phyloP scores from a whole-genome alignment of 441 rosid genomes.

The Erodium texanum region DNA sequence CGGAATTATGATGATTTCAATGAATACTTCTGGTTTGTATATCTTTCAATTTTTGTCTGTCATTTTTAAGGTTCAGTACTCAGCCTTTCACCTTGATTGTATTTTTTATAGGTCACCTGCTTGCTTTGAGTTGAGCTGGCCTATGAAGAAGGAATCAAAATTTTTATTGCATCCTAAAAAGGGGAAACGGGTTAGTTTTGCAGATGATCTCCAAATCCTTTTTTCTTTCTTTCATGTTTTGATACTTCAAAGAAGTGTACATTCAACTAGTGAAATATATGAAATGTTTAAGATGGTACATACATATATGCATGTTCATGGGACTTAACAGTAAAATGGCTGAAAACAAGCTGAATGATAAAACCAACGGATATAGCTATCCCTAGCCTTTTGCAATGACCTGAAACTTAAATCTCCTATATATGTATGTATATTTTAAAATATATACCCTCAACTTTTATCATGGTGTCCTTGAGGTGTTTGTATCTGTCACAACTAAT shows the following conservation, averaged over 20 bases:
- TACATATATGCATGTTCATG: not conserved
- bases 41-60: conserved; percentile 15
- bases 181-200: conserved; percentile 66
- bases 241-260: not conserved
- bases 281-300: not conserved
- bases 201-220: conserved; percentile 7
- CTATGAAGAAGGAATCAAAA: conserved; percentile 48
- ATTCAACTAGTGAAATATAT: not conserved
- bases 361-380: not conserved
- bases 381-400: not conserved
- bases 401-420: not conserved
- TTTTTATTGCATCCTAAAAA: conserved; percentile 51
- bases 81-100: conserved; percentile 13
- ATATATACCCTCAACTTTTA: not conserved
- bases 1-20: conserved; percentile 99
- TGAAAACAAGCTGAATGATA: not conserved
- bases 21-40: conserved; percentile 90
- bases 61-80: conserved; percentile 11
- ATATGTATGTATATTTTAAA: not conserved
- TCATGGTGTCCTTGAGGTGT: not conserved
- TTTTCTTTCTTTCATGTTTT: conserved; percentile 6
- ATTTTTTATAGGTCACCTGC: conserved; percentile 65
- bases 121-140: conserved; percentile 92
- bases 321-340: not conserved
- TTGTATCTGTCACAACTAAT: not conserved